phyloP scores from a whole-genome alignment of 2,329 filamentous ascomycete genomes.

The Thielaviopsis musarum region DNA sequence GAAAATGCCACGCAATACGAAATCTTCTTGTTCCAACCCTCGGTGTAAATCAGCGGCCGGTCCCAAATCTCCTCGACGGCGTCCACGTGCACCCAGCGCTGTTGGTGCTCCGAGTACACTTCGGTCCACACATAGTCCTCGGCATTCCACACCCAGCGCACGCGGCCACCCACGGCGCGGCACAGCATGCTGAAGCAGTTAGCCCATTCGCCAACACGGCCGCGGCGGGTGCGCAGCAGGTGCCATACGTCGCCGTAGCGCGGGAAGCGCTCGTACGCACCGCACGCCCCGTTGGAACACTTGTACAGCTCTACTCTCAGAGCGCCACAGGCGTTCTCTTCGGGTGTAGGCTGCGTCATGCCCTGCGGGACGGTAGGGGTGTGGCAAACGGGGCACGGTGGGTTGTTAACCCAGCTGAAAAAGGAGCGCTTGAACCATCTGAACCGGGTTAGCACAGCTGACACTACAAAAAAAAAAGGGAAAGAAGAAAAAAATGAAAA shows the following conservation, averaged over 20 bases:
- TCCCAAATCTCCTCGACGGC: conserved; percentile 92
- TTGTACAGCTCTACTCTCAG: conserved; percentile 77
- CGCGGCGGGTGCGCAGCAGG: conserved; percentile 68
- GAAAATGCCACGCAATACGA: conserved; percentile 96
- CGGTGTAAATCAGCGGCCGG: conserved; percentile 76
- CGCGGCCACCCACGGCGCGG: conserved; percentile 74
- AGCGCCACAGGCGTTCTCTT: conserved; percentile 79
- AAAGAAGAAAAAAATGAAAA: neutral
- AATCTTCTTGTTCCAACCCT: conserved; percentile 93
- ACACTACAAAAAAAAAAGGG: neutral
- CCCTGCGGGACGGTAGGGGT: conserved; percentile 71
- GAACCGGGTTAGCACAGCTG: too few relatives aligned
- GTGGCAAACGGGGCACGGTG: conserved; percentile 63
- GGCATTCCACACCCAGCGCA: conserved; percentile 96
- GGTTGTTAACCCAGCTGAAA: conserved; percentile 95
- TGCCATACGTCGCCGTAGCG: conserved; percentile 93
- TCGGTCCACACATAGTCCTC: conserved; percentile 98
- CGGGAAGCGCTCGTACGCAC: conserved; percentile 73
- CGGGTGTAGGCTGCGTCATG: conserved; percentile 68
- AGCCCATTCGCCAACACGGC: conserved; percentile 87
- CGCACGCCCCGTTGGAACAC: conserved; percentile 62
- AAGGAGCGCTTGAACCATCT: conserved; percentile 88
- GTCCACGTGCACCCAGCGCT: conserved; percentile 93
- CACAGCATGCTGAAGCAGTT: conserved; percentile 99
- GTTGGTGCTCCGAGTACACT: conserved; percentile 84